Conservation (phyloP, 1,284 basidiomycete species). For the Melampsora americana region DNA sequence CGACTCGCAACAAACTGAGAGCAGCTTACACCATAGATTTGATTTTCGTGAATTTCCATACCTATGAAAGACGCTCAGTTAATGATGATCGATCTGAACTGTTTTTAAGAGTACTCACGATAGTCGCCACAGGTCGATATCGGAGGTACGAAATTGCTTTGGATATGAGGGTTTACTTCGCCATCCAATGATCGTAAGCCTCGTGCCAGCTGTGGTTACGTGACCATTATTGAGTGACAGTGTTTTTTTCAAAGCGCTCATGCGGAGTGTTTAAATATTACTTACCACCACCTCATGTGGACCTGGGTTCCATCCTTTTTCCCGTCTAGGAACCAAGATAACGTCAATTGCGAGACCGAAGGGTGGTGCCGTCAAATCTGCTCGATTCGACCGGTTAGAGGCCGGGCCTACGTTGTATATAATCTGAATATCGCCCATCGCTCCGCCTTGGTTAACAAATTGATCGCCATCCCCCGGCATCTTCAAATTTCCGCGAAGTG, state of each 20-base stretch:
- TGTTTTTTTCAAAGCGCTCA: constrained; percentile 25
- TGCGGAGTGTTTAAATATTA: constrained; percentile 33
- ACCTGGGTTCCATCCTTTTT: constrained; percentile 26
- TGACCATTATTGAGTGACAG: neutral
- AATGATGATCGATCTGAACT: neutral
- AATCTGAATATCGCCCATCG: constrained; percentile 35
- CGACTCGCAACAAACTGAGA: neutral
- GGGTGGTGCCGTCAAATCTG: neutral
- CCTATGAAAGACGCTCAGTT: constrained; percentile 11
- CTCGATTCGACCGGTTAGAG: neutral
- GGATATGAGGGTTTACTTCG: constrained; percentile 6
- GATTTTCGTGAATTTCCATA: constrained; percentile 24
- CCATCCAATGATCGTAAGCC: constrained; percentile 25
- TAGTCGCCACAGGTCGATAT: constrained; percentile 36
- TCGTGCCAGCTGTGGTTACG: constrained; percentile 6
- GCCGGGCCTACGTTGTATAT: constrained; percentile 23
- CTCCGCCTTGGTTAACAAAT: constrained; percentile 37
- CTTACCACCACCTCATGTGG: constrained; percentile 26
- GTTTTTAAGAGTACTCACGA: constrained; percentile 9
- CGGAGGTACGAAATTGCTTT: constrained; percentile 33
- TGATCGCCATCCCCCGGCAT: constrained; percentile 28
- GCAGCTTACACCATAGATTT: constrained; percentile 16
- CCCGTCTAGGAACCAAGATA: constrained; percentile 25
- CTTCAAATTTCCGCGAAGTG: constrained; percentile 6
- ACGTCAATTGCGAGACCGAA: constrained; percentile 19